Evolutionary conservation across 352 stramenopile species (phyloP), one percentile per base, ranked within the genome.

Genomic region (Phytophthora pinifolia): DNA sequence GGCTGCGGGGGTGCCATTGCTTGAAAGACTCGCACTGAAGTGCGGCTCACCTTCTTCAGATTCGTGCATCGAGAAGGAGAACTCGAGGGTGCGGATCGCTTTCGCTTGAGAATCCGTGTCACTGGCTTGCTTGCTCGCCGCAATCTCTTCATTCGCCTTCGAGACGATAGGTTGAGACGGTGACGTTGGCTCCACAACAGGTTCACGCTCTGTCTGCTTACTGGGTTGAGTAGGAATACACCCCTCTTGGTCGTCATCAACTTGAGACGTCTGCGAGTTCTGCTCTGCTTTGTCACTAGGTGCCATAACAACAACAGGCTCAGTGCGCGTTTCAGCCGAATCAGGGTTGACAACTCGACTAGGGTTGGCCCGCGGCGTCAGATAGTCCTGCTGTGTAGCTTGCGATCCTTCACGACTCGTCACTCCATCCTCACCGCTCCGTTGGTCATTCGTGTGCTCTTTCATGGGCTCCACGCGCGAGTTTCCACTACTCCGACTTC

Each of bases 51-150:
- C 72, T 9, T 88, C 79, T 42, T 88, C 70, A 4, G 81, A 88
- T 15, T 79, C 67, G 3, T 75, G 77, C 39, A 74, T 73, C 5
- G 77, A 62, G 54, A 88, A 88, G 4, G 79, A 81, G 43, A 89
- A 83, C 39, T 88, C 68, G 34, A 89, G 66, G 7, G 74, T 86
- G 14, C 76, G 76, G 22, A 82, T 86, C 33, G 65, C 54, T 70
- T 71, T 72, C 5, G 74, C 67, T 36, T 85, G 65, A 42, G 59
- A 68, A 51, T 74, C 65, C n/a, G 54, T 53, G 2, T 52, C 49
- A 2, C 49, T 37, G 2, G 32, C 2, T 7, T 62, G 31, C 7
- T 52, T 42, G 25, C 22, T 54, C 0, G 37, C 14, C n/a, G 49
- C 18, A 10, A 32, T 15, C 27, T 70, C 74, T 1, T 67, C 74